These are phyloP conservation scores for Bruguiera sexangula DNA, from an alignment of 345 rosid species.

Conservation along the genomic window DNA sequence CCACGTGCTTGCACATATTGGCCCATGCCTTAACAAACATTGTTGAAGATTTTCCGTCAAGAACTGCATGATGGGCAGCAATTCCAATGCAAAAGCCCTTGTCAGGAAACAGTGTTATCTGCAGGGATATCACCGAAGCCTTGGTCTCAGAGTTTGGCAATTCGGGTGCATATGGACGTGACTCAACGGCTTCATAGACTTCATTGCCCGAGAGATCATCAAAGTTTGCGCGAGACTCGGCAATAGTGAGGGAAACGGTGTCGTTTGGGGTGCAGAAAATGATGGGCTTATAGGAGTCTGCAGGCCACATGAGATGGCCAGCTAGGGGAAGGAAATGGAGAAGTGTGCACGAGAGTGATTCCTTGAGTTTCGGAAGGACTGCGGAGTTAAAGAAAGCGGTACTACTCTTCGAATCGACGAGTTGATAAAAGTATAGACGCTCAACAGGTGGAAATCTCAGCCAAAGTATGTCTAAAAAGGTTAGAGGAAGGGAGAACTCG, in stretches of 20 bases:
- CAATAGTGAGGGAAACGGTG: slow-evolving; percentile 34
- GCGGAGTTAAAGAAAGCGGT: slow-evolving; percentile 24
- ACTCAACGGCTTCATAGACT: not conserved
- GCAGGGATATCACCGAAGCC: slow-evolving; percentile 1
- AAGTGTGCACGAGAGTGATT: slow-evolving; percentile 34
- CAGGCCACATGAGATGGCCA: slow-evolving; percentile 28
- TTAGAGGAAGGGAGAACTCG: slow-evolving; percentile 3
- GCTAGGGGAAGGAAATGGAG: slow-evolving; percentile 32
- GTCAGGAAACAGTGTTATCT: slow-evolving; percentile 4
- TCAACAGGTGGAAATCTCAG: slow-evolving; percentile 31
- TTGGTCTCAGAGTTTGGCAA: not conserved
- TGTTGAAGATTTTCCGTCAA: not conserved
- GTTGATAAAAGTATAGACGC: slow-evolving; percentile 33
- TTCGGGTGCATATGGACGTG: not conserved
- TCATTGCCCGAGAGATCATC: not conserved
- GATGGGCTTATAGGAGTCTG: slow-evolving; percentile 21
- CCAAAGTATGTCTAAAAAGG: slow-evolving; percentile 26
- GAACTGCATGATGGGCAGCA: not conserved
- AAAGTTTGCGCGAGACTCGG: slow-evolving; percentile 31
- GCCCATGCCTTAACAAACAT: slow-evolving; percentile 16
- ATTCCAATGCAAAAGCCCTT: slow-evolving; percentile 5
- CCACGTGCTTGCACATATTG: not conserved
- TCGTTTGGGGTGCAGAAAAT: slow-evolving; percentile 22
- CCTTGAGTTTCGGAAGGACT: slow-evolving; percentile 36
- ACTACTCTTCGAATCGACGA: slow-evolving; percentile 9